Percentiles rank a stretch among this genome's conserved stretches.
Conservation (phyloP, 225 moss, liverwort and hornwort genomes). For the Physcomitrellopsis africana region DNA sequence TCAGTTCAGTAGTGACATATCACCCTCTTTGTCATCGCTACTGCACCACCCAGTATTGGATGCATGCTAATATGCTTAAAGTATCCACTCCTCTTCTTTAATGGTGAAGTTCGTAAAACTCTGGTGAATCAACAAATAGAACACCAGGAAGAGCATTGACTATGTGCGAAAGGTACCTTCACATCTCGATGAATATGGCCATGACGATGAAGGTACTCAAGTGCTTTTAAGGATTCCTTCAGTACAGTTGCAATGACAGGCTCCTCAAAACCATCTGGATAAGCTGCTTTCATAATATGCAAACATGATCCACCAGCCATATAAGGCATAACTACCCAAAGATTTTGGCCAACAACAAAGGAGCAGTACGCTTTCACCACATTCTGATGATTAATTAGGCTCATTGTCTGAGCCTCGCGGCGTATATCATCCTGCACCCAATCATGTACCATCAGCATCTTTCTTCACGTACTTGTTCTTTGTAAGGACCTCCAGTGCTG, state of each 20-base stretch:
- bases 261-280: conserved; percentile 78
- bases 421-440: conserved; percentile 62
- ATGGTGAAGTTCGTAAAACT: too few relatives aligned
- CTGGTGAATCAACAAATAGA: too few relatives aligned
- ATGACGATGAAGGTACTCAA: conserved; percentile 77
- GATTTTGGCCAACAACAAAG: conserved; percentile 63
- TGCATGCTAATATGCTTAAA: neutral
- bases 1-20: too few relatives aligned
- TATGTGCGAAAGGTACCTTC: conserved; percentile 32
- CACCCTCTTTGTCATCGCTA: too few relatives aligned
- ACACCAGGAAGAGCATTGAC: too few relatives aligned
- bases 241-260: conserved; percentile 76
- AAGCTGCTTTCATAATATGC: conserved; percentile 74
- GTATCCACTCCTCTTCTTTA: too few relatives aligned
- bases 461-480: neutral
- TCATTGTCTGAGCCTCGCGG: conserved; percentile 78
- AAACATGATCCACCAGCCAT: conserved; percentile 77
- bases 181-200: conserved; percentile 83
- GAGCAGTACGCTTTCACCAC: conserved; percentile 79
- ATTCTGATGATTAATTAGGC: conserved; percentile 71
- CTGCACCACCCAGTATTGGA: neutral
- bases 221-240: conserved; percentile 72
- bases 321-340: conserved; percentile 83
- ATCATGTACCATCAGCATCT: neutral
- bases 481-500: neutral